A percentile compares a stretch with the other conserved stretches of the same genome.
Conservation (phyloP, 2,329 filamentous ascomycete species). For the Xylaria sp. region DNA sequence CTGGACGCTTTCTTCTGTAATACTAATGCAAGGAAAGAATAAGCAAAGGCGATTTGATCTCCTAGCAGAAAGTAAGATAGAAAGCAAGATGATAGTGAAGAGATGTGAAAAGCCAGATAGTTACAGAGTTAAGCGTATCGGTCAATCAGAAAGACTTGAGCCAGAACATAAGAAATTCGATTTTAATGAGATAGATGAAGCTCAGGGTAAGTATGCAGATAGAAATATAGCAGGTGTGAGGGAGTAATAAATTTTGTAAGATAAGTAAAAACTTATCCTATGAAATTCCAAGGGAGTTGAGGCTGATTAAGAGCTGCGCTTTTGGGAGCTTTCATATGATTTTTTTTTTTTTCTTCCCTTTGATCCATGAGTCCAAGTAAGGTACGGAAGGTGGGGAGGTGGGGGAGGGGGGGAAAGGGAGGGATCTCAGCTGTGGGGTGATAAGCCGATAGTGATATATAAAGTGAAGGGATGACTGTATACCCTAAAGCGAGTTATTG, state of each 20-base stretch:
- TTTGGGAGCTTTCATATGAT: slow-evolving; percentile 1
- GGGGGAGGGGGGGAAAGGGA: slow-evolving; percentile 2
- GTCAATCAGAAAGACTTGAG: neutral
- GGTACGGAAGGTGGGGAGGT: slow-evolving; percentile 14
- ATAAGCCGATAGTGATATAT: slow-evolving; percentile 32
- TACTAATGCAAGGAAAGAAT: slow-evolving; percentile 10
- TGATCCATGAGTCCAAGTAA: slow-evolving; percentile 13
- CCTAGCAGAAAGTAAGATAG: neutral
- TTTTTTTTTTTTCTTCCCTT: slow-evolving; percentile 17
- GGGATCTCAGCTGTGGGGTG: slow-evolving; percentile 27
- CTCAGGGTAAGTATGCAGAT: neutral
- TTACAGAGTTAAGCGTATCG: neutral
- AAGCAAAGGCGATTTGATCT: slow-evolving; percentile 6
- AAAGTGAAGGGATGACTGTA: neutral
- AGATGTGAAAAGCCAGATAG: neutral
- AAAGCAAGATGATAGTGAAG: neutral
- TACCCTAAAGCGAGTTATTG: neutral
- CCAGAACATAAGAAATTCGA: neutral
- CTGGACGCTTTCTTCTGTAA: neutral
- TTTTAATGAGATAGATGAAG: neutral
- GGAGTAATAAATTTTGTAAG: neutral
- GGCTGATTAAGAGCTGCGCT: slow-evolving; percentile 17
- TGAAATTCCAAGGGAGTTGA: slow-evolving; percentile 12
- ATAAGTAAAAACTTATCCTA: slow-evolving; percentile 13
- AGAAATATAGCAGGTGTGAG: slow-evolving; percentile 2